Percentiles rank a stretch among this genome's conserved stretches.
phyloP scores from a whole-genome alignment of 2,329 filamentous ascomycete genomes.

The Lizonia empirigonia region DNA sequence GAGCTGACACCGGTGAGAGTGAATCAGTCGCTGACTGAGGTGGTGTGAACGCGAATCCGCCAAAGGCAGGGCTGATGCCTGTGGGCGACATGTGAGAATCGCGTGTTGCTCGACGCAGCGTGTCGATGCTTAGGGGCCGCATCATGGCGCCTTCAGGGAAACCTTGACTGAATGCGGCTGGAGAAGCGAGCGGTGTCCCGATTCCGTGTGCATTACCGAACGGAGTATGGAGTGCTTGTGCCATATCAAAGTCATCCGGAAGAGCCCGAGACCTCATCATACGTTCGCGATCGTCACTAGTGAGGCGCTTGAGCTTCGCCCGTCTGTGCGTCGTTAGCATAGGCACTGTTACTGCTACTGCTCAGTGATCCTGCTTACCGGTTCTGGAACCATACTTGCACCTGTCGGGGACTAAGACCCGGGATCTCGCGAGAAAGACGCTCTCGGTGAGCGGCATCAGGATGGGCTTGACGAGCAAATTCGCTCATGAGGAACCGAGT shows the following conservation, averaged over 20 bases:
- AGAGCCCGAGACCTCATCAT: slow-evolving; percentile 65
- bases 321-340: slow-evolving; percentile 51
- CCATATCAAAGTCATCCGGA: slow-evolving; percentile 65
- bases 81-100: slow-evolving; percentile 72
- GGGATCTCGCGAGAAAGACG: slow-evolving; percentile 88
- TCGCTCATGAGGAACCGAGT: slow-evolving; percentile 98
- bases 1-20: slow-evolving; percentile 51
- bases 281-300: slow-evolving; percentile 65
- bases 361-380: slow-evolving; percentile 63
- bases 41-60: slow-evolving; percentile 68
- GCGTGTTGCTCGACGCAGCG: slow-evolving; percentile 65
- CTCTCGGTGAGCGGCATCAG: slow-evolving; percentile 88
- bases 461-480: slow-evolving; percentile 92
- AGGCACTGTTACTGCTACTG: not conserved
- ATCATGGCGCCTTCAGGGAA: slow-evolving; percentile 64
- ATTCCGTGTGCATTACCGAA: slow-evolving; percentile 54
- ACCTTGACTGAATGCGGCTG: slow-evolving; percentile 48
- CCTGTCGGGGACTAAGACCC: slow-evolving; percentile 86
- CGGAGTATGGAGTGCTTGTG: slow-evolving; percentile 62
- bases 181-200: slow-evolving; percentile 56
- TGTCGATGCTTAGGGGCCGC: slow-evolving; percentile 71
- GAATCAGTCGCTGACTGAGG: slow-evolving; percentile 52
- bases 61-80: slow-evolving; percentile 70
- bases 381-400: slow-evolving; percentile 99
- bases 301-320: slow-evolving; percentile 66